Percentiles rank a stretch among this genome's conserved stretches.
Evolutionary conservation across 305 asterid species (phyloP).

Genomic region (Fraxinus xanthoxyloides): DNA sequence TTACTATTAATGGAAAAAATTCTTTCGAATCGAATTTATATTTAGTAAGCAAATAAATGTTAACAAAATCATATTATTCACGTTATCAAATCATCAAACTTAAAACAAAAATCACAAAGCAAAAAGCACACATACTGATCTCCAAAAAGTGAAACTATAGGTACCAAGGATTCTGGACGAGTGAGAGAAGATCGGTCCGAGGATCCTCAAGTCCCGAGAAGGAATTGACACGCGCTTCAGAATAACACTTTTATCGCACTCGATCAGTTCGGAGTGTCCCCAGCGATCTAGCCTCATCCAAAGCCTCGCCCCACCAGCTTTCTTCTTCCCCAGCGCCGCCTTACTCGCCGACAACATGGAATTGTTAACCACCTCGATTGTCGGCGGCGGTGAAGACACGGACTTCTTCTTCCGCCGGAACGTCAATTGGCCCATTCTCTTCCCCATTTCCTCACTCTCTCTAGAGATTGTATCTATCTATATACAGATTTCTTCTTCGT

Average conservation of each 20-base stretch:
- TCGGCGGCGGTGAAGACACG: conserved; percentile 22
- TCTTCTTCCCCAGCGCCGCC: conserved; percentile 50
- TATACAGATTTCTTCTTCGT: conserved; percentile 21
- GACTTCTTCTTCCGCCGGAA: conserved; percentile 69
- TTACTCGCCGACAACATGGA: conserved; percentile 42
- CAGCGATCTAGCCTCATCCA: conserved; percentile 92
- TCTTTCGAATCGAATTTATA: not conserved
- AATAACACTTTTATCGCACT: conserved; percentile 77
- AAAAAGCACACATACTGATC: not conserved
- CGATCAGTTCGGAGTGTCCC: conserved; percentile 89
- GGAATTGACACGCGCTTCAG: conserved; percentile 80
- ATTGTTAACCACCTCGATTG: conserved; percentile 30
- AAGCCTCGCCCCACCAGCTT: conserved; percentile 69
- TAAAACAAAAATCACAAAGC: conserved; percentile 1
- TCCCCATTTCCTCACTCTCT: conserved; percentile 21
- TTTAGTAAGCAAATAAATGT: not conserved
- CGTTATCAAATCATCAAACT: not conserved
- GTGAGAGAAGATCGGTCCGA: conserved; percentile 88
- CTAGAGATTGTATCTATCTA: not conserved
- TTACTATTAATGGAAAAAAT: not conserved
- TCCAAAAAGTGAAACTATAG: not conserved
- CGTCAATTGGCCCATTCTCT: conserved; percentile 60
- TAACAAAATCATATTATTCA: conserved; percentile 9
- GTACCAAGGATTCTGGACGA: conserved; percentile 93
- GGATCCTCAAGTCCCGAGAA: conserved; percentile 86